These are phyloP conservation scores for Seiridium unicorne DNA, from an alignment of 2,329 filamentous ascomycete species.

Conservation along the genomic window DNA sequence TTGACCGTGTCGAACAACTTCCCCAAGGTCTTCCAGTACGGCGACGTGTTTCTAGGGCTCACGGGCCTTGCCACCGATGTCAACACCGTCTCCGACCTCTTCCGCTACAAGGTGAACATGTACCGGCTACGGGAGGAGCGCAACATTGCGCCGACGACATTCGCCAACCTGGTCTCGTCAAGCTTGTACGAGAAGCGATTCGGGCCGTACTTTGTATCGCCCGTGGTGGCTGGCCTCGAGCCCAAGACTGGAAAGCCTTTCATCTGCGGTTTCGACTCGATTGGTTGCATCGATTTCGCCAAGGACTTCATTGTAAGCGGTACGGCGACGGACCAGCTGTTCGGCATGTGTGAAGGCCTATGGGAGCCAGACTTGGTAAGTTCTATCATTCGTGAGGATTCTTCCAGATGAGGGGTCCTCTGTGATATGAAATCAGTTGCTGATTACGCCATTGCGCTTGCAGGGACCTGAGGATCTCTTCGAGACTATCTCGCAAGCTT, in stretches of 20 bases:
- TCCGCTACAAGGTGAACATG: slow-evolving; percentile 99
- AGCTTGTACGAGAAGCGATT: slow-evolving; percentile 94
- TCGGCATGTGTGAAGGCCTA: slow-evolving; percentile 96
- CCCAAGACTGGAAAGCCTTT: slow-evolving; percentile 92
- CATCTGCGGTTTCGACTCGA: slow-evolving; percentile 98
- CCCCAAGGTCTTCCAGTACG: slow-evolving; percentile 99
- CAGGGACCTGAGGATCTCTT: slow-evolving; percentile 92
- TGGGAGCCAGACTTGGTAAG: slow-evolving; percentile 96
- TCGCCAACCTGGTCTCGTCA: slow-evolving; percentile 91
- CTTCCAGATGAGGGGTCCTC: no score
- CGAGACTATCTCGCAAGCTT: slow-evolving; percentile 94
- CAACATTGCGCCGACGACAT: slow-evolving; percentile 88
- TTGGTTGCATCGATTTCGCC: slow-evolving; percentile 98
- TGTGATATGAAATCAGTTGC: no score
- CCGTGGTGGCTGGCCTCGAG: slow-evolving; percentile 92
- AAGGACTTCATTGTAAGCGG: slow-evolving; percentile 99
- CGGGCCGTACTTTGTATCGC: slow-evolving; percentile 93
- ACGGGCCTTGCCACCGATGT: slow-evolving; percentile 97
- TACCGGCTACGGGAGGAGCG: slow-evolving; percentile 98
- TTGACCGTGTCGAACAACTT: slow-evolving; percentile 99
- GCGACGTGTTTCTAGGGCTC: slow-evolving; percentile 90
- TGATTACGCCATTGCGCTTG: not conserved
- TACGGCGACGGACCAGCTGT: slow-evolving; percentile 94
- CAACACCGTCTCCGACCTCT: slow-evolving; percentile 88
- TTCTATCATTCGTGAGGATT: not conserved